Percentiles rank a stretch among this genome's conserved stretches.
phyloP scores from a whole-genome alignment of 1,284 basidiomycete genomes.

The Irpex sp. region DNA sequence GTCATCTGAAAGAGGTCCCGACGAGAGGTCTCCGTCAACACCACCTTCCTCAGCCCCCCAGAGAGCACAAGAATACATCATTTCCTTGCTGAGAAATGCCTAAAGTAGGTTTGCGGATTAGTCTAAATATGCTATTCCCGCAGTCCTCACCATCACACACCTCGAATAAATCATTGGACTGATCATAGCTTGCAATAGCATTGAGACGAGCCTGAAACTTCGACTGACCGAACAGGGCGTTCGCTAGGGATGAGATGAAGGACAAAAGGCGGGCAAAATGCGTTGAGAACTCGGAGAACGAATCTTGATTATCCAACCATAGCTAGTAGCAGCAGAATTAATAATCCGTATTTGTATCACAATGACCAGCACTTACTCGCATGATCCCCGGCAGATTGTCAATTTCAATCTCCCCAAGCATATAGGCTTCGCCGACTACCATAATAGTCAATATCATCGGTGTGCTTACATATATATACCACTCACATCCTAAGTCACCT shows the following conservation, averaged over 20 bases:
- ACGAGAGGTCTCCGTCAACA: slow-evolving; percentile 52
- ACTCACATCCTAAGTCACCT: slow-evolving; percentile 72
- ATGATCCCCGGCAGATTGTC: slow-evolving; percentile 72
- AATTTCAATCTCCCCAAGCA: slow-evolving; percentile 78
- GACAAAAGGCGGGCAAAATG: slow-evolving; percentile 64
- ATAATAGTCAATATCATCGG: slow-evolving; percentile 13
- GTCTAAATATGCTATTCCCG: slow-evolving; percentile 7
- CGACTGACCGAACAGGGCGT: slow-evolving; percentile 80
- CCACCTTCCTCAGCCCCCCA: slow-evolving; percentile 74
- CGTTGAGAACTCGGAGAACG: slow-evolving; percentile 65
- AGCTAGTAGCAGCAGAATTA: slow-evolving; percentile 46
- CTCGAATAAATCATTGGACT: slow-evolving; percentile 80
- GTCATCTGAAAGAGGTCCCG: slow-evolving; percentile 46
- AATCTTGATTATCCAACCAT: slow-evolving; percentile 80
- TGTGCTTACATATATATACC: slow-evolving; percentile 5
- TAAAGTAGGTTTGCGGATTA: slow-evolving; percentile 25
- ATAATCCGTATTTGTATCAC: slow-evolving; percentile 13
- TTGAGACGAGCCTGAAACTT: slow-evolving; percentile 76
- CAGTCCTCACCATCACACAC: slow-evolving; percentile 29
- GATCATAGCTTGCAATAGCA: slow-evolving; percentile 87
- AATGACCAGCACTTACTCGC: slow-evolving; percentile 52
- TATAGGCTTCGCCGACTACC: slow-evolving; percentile 85
- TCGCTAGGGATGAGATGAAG: slow-evolving; percentile 68
- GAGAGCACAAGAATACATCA: slow-evolving; percentile 91
- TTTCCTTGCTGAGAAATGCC: slow-evolving; percentile 83